phyloP scores from a whole-genome alignment of 371 early-diverging fungal genomes.

The Blakeslea trispora region DNA sequence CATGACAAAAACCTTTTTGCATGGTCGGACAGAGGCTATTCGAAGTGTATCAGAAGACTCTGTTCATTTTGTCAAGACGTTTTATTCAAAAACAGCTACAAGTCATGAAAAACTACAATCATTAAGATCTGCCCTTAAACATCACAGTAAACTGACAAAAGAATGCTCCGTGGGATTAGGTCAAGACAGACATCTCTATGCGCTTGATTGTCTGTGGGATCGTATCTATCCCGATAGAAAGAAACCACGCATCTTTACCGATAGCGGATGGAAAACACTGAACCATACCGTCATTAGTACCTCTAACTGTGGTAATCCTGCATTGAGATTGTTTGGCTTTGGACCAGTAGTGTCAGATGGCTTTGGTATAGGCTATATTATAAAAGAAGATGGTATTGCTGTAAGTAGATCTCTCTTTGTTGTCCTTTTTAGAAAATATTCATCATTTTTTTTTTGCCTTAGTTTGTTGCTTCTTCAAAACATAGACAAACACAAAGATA shows the following conservation, averaged over 20 bases:
- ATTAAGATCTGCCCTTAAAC: slow-evolving; percentile 61
- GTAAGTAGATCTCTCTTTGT: slow-evolving; percentile 33
- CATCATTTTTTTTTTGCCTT: background rate
- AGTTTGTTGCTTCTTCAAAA: slow-evolving; percentile 59
- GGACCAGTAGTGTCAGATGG: slow-evolving; percentile 90
- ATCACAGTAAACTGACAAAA: slow-evolving; percentile 73
- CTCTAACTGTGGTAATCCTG: slow-evolving; percentile 84
- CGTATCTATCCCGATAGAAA: slow-evolving; percentile 51
- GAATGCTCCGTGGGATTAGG: slow-evolving; percentile 75
- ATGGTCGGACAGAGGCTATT: slow-evolving; percentile 89
- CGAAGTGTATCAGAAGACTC: slow-evolving; percentile 74
- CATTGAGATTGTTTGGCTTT: slow-evolving; percentile 86
- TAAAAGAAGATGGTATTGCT: slow-evolving; percentile 69
- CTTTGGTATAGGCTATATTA: slow-evolving; percentile 88
- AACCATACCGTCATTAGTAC: slow-evolving; percentile 86
- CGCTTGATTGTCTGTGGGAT: slow-evolving; percentile 62
- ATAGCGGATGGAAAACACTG: slow-evolving; percentile 55
- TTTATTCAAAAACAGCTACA: slow-evolving; percentile 51
- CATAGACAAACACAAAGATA: slow-evolving; percentile 58
- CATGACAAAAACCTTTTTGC: slow-evolving; percentile 80
- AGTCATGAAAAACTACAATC: slow-evolving; percentile 51
- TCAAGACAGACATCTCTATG: slow-evolving; percentile 86
- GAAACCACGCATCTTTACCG: slow-evolving; percentile 71
- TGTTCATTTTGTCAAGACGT: slow-evolving; percentile 72
- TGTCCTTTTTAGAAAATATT: too few relatives aligned